A percentile compares a stretch with the other conserved stretches of the same genome.
Conservation (phyloP, 805 yeast genomes). For the Monosporozyma servazzii region DNA sequence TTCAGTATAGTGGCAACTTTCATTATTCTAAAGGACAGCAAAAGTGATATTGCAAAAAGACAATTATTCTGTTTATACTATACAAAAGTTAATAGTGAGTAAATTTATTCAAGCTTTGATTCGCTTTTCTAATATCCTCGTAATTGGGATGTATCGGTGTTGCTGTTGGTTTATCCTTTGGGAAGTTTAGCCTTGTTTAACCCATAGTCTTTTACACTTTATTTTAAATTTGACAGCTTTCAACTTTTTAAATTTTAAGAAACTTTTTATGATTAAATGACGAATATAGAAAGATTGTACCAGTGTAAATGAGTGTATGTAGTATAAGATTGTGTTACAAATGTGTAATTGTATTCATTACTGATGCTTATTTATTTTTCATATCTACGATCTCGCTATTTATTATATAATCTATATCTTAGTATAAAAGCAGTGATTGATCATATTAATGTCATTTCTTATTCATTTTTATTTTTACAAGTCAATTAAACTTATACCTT, state of each 20-base stretch:
- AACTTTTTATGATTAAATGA: background rate
- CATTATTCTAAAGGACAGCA: background rate
- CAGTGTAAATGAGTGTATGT: background rate
- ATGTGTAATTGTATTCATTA: background rate
- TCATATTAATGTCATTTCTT: background rate
- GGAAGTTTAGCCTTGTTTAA: background rate
- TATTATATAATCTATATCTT: background rate
- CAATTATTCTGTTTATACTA: too few relatives aligned
- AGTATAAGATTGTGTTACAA: background rate
- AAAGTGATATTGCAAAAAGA: background rate
- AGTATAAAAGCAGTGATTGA: background rate
- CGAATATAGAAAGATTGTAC: background rate
- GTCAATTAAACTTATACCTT: conserved; percentile 26
- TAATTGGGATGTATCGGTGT: background rate
- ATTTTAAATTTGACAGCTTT: background rate
- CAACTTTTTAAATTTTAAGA: background rate
- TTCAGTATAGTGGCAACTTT: background rate
- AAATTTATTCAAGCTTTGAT: background rate
- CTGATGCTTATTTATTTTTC: background rate
- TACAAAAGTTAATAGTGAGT: background rate
- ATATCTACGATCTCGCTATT: background rate
- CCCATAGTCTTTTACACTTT: background rate
- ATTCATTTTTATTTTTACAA: conserved; percentile 7
- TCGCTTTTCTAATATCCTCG: background rate
- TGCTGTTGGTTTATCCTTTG: too few relatives aligned